Percentiles rank a stretch among this genome's conserved stretches.
phyloP scores from a whole-genome alignment of 1,139 yeast species.

The Zhuliangozyma blackwelliae region DNA sequence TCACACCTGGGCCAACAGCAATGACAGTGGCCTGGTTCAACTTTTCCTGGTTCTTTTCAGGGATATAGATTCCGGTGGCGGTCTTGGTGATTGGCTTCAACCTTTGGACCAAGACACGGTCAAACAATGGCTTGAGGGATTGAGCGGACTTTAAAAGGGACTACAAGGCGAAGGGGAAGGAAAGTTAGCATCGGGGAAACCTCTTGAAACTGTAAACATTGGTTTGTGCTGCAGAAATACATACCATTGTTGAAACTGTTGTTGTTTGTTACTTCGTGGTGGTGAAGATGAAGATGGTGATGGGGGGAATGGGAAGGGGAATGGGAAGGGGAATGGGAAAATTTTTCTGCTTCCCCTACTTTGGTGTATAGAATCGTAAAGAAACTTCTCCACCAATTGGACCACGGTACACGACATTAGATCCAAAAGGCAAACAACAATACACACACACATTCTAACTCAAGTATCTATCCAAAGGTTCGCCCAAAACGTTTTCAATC shows the following conservation, averaged over 20 bases:
- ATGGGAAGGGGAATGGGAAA: neutral
- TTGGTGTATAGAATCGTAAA: conserved; percentile 3
- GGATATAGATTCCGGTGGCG: conserved; percentile 90
- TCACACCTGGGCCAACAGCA: conserved; percentile 82
- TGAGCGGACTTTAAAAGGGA: conserved; percentile 79
- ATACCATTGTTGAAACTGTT: conserved; percentile 5
- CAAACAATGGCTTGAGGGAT: conserved; percentile 85
- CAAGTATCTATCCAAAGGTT: conserved; percentile 86
- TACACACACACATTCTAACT: conserved; percentile 28
- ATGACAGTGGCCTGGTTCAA: conserved; percentile 77
- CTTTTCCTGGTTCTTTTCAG: conserved; percentile 95
- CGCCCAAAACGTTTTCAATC: conserved; percentile 89
- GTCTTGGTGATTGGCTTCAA: conserved; percentile 89
- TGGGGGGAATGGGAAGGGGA: too few species aligned
- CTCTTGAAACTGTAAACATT: neutral
- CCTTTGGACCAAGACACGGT: conserved; percentile 94
- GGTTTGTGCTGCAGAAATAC: neutral
- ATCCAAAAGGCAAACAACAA: too few species aligned
- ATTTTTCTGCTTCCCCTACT: neutral
- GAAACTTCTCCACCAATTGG: conserved; percentile 4
- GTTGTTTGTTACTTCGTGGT: neutral
- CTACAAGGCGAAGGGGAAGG: conserved; percentile 20
- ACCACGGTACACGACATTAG: conserved; percentile 6
- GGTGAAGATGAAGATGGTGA: neutral
- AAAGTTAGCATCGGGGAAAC: conserved; percentile 3